Conservation (phyloP, 2,329 filamentous ascomycete genomes). For the Paecilomyces fulvus region DNA sequence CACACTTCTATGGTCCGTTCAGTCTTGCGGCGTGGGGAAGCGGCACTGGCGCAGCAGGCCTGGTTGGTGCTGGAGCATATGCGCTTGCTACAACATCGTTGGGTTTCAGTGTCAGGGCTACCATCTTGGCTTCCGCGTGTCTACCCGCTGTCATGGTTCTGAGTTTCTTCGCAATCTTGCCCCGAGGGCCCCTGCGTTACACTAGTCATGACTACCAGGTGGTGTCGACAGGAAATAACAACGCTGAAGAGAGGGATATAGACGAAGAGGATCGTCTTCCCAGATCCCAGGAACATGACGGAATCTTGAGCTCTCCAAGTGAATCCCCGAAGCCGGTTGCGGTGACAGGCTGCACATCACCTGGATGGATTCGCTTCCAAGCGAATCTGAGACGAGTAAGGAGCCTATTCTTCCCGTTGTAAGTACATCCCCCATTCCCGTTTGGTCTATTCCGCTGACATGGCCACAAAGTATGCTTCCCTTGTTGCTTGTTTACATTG, state of each 20-base stretch:
- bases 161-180: conserved; percentile 77
- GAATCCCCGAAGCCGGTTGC: conserved; percentile 12
- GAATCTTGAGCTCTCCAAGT: conserved; percentile 18
- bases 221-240: conserved; percentile 37
- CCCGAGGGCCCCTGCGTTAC: conserved; percentile 54
- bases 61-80: conserved; percentile 82
- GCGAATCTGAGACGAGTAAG: conserved; percentile 56
- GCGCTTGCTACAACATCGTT: conserved; percentile 75
- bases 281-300: conserved; percentile 8
- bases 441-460: conserved; percentile 2
- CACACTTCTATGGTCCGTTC: conserved; percentile 84
- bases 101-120: conserved; percentile 63
- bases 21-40: conserved; percentile 87
- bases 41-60: conserved; percentile 79
- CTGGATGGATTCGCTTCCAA: conserved; percentile 33
- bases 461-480: conserved; percentile 62
- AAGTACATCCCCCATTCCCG: conserved; percentile 17
- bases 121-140: conserved; percentile 67
- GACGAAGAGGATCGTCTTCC: conserved; percentile 9
- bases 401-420: conserved; percentile 64
- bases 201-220: conserved; percentile 47
- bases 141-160: conserved; percentile 71
- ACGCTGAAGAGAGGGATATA: conserved; percentile 26
- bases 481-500: conserved; percentile 82
- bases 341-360: conserved; percentile 4